Base-by-base conservation (phyloP, 148 eudicot genomes). In the Agrostemma githago region DNA sequence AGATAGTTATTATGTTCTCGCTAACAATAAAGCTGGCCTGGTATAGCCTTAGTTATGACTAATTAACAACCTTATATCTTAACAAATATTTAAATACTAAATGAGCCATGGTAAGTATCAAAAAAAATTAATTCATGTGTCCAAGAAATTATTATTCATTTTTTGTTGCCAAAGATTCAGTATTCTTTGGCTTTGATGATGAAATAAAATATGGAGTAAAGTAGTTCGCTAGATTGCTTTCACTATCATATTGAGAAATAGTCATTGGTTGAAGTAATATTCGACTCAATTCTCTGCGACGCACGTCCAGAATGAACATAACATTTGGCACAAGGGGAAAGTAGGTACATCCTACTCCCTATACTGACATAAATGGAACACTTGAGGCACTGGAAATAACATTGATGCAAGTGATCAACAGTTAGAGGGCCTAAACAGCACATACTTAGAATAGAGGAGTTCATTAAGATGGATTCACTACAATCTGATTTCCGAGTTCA, bases 391-490 rank as follows among this genome's bases (percentile, higher is more conserved):
- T 3, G 12, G 56, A 51, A 51, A 10, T 51, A 51, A 51, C 4
- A 15, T 51, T 51, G 56, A 12, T 51, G 56, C 9, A 51, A 10
- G 56, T 11, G 56, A 51, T 51, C 56, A 51, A 51, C 14, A 51
- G 14, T 51, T 51, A 51, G 56, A 51, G 56, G 14, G 14, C 56
- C 15, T 51, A 11, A 51, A 51, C 12, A 70, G 14, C 6, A 76
- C 3, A 4, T 51, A 12, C 43, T 21, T 42, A 67, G 39, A 26
- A 34, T 20, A 69, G 12, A 41, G 19, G 9, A 41, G 17, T 41
- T 39, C 60, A 37, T 14, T 60, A 43, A 59, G 17, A 20, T 73
- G 21, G 68, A 61, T 48, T 60, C 60, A 64, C 64, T 71, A 62
- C 63, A 4, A 75, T 75, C 66, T 9, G 8, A 48, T 5, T 6